phyloP scores from a whole-genome alignment of 495 filamentous ascomycete species.

The Bombardia bombarda region DNA sequence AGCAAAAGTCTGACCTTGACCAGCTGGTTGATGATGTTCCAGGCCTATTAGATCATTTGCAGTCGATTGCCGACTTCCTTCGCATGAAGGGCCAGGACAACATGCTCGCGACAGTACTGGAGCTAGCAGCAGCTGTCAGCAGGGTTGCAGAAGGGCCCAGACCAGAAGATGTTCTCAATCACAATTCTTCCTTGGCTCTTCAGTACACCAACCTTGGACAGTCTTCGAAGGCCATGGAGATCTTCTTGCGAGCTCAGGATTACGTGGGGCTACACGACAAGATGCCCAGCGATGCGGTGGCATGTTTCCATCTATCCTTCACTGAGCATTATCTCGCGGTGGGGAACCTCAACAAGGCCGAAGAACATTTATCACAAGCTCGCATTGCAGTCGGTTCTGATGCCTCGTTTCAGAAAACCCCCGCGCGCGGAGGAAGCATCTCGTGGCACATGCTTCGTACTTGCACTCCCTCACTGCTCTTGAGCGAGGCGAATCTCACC shows the following conservation, averaged over 20 bases:
- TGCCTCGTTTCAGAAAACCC: slow-evolving; percentile 11
- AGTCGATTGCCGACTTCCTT: slow-evolving; percentile 66
- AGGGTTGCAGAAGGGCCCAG: slow-evolving; percentile 45
- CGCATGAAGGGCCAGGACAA: slow-evolving; percentile 58
- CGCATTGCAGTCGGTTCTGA: slow-evolving; percentile 19
- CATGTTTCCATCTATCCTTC: slow-evolving; percentile 57
- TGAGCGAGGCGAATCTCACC: slow-evolving; percentile 52
- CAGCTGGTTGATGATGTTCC: slow-evolving; percentile 53
- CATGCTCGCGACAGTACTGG: slow-evolving; percentile 36
- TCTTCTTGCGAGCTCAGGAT: slow-evolving; percentile 50
- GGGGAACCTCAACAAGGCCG: slow-evolving; percentile 54
- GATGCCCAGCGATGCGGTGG: slow-evolving; percentile 26
- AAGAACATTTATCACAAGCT: slow-evolving; percentile 32
- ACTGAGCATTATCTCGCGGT: slow-evolving; percentile 67
- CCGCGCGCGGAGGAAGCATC: slow-evolving; percentile 26
- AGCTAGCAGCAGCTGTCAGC: slow-evolving; percentile 42
- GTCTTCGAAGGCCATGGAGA: slow-evolving; percentile 60
- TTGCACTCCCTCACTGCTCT: slow-evolving; percentile 57
- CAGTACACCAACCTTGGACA: slow-evolving; percentile 75
- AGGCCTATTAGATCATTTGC: slow-evolving; percentile 53
- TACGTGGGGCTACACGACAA: slow-evolving; percentile 12
- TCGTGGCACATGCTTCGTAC: slow-evolving; percentile 44
- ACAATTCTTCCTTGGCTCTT: slow-evolving; percentile 52
- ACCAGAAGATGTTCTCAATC: slow-evolving; percentile 48
- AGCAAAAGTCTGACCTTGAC: slow-evolving; percentile 43